phyloP scores from a whole-genome alignment of 352 stramenopile species.

The Globisporangium solare region DNA sequence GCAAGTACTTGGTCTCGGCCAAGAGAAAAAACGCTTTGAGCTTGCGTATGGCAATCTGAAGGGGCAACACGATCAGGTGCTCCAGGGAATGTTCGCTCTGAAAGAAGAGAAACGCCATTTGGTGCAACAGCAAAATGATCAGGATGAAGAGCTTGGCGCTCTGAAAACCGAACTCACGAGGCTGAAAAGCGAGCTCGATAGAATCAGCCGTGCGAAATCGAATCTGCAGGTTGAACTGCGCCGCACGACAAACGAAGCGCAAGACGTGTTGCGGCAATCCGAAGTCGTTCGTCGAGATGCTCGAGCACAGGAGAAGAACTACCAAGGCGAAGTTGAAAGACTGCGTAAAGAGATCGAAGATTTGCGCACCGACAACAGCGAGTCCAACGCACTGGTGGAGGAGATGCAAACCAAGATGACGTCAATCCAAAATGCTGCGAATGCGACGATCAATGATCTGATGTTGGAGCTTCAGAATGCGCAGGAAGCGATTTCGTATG shows the following conservation, averaged over 20 bases:
- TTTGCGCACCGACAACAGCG: slow-evolving; percentile 28
- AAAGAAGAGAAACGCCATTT: slow-evolving; percentile 32
- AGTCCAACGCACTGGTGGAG: slow-evolving; percentile 34
- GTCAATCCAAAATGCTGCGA: slow-evolving; percentile 66
- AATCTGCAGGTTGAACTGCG: slow-evolving; percentile 54
- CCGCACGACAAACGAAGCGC: slow-evolving; percentile 41
- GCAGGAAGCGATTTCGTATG: slow-evolving; percentile 49
- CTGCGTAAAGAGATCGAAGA: slow-evolving; percentile 50
- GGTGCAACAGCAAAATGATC: slow-evolving; percentile 21
- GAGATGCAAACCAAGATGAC: slow-evolving; percentile 65
- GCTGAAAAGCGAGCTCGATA: slow-evolving; percentile 40
- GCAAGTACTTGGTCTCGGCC: slow-evolving; percentile 22
- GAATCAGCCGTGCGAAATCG: slow-evolving; percentile 32
- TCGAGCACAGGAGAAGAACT: slow-evolving; percentile 35
- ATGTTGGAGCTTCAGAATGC: slow-evolving; percentile 51
- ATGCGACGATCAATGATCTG: slow-evolving; percentile 76
- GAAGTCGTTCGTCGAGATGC: slow-evolving; percentile 59
- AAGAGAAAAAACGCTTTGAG: slow-evolving; percentile 41
- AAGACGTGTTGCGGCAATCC: slow-evolving; percentile 53
- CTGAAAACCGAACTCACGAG: slow-evolving; percentile 21
- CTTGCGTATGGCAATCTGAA: slow-evolving; percentile 18
- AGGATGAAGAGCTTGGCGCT: slow-evolving; percentile 24
- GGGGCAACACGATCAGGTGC: slow-evolving; percentile 25
- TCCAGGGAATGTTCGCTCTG: slow-evolving; percentile 22
- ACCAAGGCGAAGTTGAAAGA: slow-evolving; percentile 33